Conservation (phyloP, 805 yeast genomes). For the Yamadazyma tumulicola region DNA sequence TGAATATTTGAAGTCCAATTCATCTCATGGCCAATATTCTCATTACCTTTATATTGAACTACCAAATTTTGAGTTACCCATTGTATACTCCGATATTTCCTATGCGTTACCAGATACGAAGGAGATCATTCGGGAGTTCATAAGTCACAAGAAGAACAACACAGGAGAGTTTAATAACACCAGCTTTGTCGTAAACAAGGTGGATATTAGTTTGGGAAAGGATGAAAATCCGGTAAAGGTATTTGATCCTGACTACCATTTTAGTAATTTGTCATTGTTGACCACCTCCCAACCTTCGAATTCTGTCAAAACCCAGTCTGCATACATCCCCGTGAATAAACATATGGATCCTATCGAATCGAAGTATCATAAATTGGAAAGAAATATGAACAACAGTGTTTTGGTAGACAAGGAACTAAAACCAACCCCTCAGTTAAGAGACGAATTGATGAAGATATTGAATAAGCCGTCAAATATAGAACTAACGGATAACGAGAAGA, state of each 20-base stretch:
- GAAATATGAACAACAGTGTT: slow-evolving; percentile 69
- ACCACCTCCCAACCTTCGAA: slow-evolving; percentile 4
- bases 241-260: slow-evolving; percentile 43
- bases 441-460: slow-evolving; percentile 65
- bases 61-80: slow-evolving; percentile 41
- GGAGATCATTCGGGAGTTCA: slow-evolving; percentile 3
- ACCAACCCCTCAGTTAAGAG: slow-evolving; percentile 81
- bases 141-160: not conserved
- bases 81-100: slow-evolving; percentile 36
- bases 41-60: slow-evolving; percentile 37
- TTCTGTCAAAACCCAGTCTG: not conserved
- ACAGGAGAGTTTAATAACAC: slow-evolving; percentile 4
- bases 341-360: slow-evolving; percentile 75
- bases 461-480: slow-evolving; percentile 81
- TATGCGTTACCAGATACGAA: slow-evolving; percentile 9
- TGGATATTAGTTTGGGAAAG: slow-evolving; percentile 26
- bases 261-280: slow-evolving; percentile 4
- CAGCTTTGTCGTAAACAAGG: slow-evolving; percentile 29
- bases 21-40: slow-evolving; percentile 1
- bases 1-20: slow-evolving; percentile 1
- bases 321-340: slow-evolving; percentile 1
- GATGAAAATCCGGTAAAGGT: slow-evolving; percentile 21
- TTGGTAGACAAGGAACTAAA: slow-evolving; percentile 79
- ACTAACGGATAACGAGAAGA: slow-evolving; percentile 77
- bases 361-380: slow-evolving; percentile 79